phyloP scores from a whole-genome alignment of 2,329 filamentous ascomycete species.

The Stenocarpella maydis region DNA sequence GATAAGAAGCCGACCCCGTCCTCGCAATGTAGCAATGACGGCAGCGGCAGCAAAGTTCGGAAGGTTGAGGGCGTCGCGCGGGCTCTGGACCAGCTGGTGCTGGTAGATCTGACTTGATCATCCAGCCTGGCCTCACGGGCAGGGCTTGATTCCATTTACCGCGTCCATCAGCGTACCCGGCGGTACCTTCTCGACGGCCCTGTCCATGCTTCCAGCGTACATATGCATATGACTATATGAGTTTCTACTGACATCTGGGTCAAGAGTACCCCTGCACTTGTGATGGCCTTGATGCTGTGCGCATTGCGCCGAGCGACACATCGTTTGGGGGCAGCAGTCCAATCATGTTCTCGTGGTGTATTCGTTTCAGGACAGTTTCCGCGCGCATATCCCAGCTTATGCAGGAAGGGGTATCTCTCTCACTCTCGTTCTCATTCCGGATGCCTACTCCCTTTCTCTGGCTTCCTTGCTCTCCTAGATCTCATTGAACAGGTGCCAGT shows the following conservation, averaged over 20 bases:
- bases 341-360: conserved; percentile 29
- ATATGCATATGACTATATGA: not conserved
- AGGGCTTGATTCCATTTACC: not conserved
- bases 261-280: not conserved
- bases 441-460: not conserved
- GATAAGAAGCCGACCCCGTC: conserved; percentile 30
- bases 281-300: not conserved
- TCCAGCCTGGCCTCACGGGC: not conserved
- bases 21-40: not conserved
- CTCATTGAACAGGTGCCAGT: conserved; percentile 77
- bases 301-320: not conserved
- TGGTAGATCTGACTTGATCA: conserved; percentile 31
- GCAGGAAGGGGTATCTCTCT: conserved; percentile 33
- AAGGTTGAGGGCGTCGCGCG: conserved; percentile 30
- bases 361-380: conserved; percentile 21
- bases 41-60: not conserved
- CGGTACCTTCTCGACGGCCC: not conserved
- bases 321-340: not conserved
- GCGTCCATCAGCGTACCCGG: not conserved
- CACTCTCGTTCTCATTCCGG: not conserved
- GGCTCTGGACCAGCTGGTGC: conserved; percentile 22
- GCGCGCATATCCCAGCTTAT: conserved; percentile 2
- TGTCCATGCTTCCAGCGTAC: not conserved
- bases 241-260: not conserved
- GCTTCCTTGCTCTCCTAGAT: conserved; percentile 39